A percentile compares a stretch with the other conserved stretches of the same genome.
phyloP scores from a whole-genome alignment of 768 basidiomycete species.

The Suillus discolor region DNA sequence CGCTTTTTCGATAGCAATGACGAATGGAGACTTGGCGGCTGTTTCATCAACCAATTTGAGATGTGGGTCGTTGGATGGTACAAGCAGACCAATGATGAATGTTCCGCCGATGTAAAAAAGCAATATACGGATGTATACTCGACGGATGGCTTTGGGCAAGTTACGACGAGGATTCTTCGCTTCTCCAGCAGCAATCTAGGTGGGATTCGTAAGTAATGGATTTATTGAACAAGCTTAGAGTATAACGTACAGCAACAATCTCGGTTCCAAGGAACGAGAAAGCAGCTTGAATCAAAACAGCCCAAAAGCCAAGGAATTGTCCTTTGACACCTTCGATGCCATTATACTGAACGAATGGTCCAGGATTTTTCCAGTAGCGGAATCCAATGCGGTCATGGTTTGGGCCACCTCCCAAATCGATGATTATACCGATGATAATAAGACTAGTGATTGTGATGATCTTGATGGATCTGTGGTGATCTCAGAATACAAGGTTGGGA shows the following conservation, averaged over 20 bases:
- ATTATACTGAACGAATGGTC: constrained; percentile 78
- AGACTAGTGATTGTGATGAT: constrained; percentile 81
- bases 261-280: constrained; percentile 95
- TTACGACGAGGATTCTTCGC: constrained; percentile 83
- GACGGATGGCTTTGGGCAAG: constrained; percentile 56
- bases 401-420: constrained; percentile 91
- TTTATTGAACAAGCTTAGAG: neutral
- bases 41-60: constrained; percentile 57
- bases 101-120: constrained; percentile 76
- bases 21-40: constrained; percentile 82
- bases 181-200: constrained; percentile 82
- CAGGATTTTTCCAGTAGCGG: constrained; percentile 84
- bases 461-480: constrained; percentile 65
- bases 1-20: constrained; percentile 82
- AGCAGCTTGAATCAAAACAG: constrained; percentile 82
- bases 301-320: constrained; percentile 72
- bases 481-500: constrained; percentile 1
- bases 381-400: constrained; percentile 64
- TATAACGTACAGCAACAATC: constrained; percentile 77
- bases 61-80: constrained; percentile 66
- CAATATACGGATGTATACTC: constrained; percentile 77
- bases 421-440: constrained; percentile 67
- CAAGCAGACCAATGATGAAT: constrained; percentile 79
- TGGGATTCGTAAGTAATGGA: neutral
- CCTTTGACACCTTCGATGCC: constrained; percentile 69